Conservation (phyloP, 2,329 filamentous ascomycete species). For the Aspergillus ruber region DNA sequence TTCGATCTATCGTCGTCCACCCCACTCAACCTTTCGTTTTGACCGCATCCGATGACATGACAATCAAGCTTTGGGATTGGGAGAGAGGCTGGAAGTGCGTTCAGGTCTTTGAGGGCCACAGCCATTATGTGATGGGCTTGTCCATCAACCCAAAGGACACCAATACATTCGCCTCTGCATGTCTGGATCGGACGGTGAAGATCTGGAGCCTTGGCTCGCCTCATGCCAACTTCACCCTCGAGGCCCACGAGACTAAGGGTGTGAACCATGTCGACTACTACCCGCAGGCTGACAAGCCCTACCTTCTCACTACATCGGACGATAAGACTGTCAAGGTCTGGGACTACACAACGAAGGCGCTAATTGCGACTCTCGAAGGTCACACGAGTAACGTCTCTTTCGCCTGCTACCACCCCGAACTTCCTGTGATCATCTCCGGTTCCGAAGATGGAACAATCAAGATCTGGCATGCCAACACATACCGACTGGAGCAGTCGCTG, state of each 20-base stretch:
- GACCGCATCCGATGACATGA: constrained; percentile 97
- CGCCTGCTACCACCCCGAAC: constrained; percentile 92
- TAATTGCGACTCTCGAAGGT: constrained; percentile 93
- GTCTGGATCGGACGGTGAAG: constrained; percentile 93
- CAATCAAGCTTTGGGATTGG: constrained; percentile 98
- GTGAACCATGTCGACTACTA: constrained; percentile 96
- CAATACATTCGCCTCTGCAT: constrained; percentile 87
- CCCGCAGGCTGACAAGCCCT: constrained; percentile 63
- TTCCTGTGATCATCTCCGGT: constrained; percentile 94
- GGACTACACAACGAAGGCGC: constrained; percentile 97
- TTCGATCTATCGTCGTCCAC: constrained; percentile 91
- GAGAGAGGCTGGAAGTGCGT: constrained; percentile 98
- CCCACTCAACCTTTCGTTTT: constrained; percentile 92
- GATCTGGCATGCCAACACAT: constrained; percentile 98
- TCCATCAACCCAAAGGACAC: constrained; percentile 97
- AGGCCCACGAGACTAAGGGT: constrained; percentile 94
- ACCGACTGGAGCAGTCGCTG: constrained; percentile 88
- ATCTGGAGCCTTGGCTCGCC: constrained; percentile 93
- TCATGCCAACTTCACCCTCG: constrained; percentile 93
- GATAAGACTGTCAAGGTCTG: constrained; percentile 96
- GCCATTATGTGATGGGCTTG: constrained; percentile 93
- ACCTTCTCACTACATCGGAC: constrained; percentile 92
- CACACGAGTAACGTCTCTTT: constrained; percentile 98
- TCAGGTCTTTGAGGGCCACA: constrained; percentile 92
- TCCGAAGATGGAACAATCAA: constrained; percentile 97